Evolutionary conservation across 2,329 filamentous ascomycete genomes (phyloP), one percentile per base, ranked within the genome.

Genomic region (Cladosporium sp.): DNA sequence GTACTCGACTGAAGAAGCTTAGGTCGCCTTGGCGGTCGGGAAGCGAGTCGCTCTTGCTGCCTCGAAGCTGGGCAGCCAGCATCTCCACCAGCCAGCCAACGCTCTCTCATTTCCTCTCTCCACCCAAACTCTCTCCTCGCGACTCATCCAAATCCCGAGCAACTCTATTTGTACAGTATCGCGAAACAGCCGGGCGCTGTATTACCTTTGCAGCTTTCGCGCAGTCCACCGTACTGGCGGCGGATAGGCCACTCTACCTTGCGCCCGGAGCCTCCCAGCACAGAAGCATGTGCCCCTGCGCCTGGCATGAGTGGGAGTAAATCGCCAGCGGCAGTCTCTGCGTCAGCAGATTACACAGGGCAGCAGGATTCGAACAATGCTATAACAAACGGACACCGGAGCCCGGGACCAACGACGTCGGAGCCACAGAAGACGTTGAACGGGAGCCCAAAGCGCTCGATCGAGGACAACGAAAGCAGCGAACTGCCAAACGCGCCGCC

Each of bases 271-370:
- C 48, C 40, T 50, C 13, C 34, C 33, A 35, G 40, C 46, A 49
- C 48, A 50, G 40, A 43, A 50, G 48, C 48, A 50, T 50, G 48
- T 50, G 40, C 48, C 48, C 41, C 41, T 50, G 48, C 48, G 48
- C 48, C 48, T 50, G 61, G 58, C 50, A 66, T 66, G 63, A 63
- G 63, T 64, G 63, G 60, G 53, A 64, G 58, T 54, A 60, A 43
- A 50, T 60, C 59, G 42, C 63, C 62, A 57, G 58, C 56, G 41
- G 49, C 57, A 52, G 52, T 56, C 41, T 51, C 52, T 41, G 54
- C 54, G 38, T 14, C 56, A 16, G 43, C 40, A 28, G 46, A 42
- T 16, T 5, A 37, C 9, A 48, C 56, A 14, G 22, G 43, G 19
- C 19, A 43, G 38, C 37, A 45, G 11, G 28, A 42, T 1, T 18